Evolutionary conservation across 192 early-diverging fungal species (phyloP).

Genomic region (Chytriomyces sp.): DNA sequence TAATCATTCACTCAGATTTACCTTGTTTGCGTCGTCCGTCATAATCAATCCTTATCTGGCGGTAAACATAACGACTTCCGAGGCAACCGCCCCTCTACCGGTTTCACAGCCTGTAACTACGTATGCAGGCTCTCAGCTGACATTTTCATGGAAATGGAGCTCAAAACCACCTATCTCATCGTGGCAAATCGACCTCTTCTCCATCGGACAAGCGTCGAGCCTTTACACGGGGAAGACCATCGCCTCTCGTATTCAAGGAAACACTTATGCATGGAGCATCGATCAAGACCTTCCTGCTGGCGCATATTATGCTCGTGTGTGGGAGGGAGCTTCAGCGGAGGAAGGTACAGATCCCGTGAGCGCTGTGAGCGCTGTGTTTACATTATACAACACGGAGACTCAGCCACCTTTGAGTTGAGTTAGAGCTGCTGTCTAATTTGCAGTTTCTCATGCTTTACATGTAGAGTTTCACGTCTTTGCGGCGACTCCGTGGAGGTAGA

Average conservation of each 20-base stretch:
- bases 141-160: constrained; percentile 4
- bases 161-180: background rate
- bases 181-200: constrained; percentile 21
- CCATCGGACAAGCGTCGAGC: background rate
- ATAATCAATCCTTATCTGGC: background rate
- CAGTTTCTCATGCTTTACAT: too few species aligned
- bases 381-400: background rate
- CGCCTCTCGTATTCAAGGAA: background rate
- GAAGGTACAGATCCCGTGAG: background rate
- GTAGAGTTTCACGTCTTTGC: constrained; percentile 3
- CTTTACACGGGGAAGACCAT: background rate
- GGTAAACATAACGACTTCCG: background rate
- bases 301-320: constrained; percentile 5
- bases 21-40: background rate
- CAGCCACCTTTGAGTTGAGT: constrained; percentile 5
- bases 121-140: background rate
- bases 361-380: constrained; percentile 15
- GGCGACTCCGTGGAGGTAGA: constrained; percentile 9
- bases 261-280: background rate
- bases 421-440: too few species aligned
- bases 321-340: background rate
- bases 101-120: background rate
- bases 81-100: background rate
- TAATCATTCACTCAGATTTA: constrained; percentile 6
- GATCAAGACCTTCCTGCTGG: constrained; percentile 6